These are phyloP conservation scores for Cordyceps tenuipes DNA, from an alignment of 2,329 filamentous ascomycete genomes.

Conservation along the genomic window DNA sequence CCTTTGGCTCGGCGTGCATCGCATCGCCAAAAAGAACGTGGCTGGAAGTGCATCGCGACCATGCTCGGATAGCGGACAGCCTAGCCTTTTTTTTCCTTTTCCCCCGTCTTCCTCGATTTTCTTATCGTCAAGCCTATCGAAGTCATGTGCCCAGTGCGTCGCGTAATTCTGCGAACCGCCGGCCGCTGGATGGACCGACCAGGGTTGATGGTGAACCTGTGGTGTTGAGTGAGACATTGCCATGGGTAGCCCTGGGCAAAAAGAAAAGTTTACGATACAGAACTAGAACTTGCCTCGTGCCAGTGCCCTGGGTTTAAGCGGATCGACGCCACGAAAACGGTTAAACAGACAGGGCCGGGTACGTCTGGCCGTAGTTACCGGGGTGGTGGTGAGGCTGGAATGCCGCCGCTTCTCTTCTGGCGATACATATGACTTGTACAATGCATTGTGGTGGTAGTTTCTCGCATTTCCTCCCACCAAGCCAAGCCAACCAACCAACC, in stretches of 20 bases:
- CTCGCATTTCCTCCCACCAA: background rate
- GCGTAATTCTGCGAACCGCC: too few relatives aligned
- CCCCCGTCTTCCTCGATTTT: too few relatives aligned
- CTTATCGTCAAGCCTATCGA: too few relatives aligned
- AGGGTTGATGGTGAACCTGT: background rate
- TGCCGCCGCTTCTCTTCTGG: background rate
- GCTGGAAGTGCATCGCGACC: too few relatives aligned
- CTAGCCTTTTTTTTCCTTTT: too few relatives aligned
- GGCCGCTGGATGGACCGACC: too few relatives aligned
- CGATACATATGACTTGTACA: conserved; percentile 7
- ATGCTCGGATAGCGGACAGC: too few relatives aligned
- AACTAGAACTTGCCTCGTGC: background rate
- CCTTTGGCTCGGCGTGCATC: too few relatives aligned
- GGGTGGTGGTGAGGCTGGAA: conserved; percentile 6
- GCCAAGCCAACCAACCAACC: background rate
- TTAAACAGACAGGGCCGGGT: background rate
- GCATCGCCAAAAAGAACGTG: too few relatives aligned
- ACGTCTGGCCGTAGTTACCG: background rate
- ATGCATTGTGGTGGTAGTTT: conserved; percentile 5
- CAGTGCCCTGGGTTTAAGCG: background rate
- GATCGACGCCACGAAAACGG: background rate
- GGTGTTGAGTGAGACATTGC: background rate
- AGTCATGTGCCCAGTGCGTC: too few relatives aligned
- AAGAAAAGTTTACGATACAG: background rate
- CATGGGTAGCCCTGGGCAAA: background rate